These are phyloP conservation scores for Leishmania braziliensis DNA, from an alignment of 208 protist genomes.

Conservation along the genomic window DNA sequence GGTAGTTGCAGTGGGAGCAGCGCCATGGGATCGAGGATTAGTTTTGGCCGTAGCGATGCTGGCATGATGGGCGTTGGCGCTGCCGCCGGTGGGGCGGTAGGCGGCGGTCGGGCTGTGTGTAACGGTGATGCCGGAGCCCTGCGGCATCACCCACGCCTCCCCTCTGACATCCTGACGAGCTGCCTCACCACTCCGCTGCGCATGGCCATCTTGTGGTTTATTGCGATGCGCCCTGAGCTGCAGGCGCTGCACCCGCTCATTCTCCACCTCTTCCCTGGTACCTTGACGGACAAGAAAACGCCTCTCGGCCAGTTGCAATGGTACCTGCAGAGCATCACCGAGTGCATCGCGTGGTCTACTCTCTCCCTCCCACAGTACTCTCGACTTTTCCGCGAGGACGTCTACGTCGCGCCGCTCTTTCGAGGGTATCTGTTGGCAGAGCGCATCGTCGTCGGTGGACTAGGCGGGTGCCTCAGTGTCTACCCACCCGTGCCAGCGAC, in stretches of 20 bases:
- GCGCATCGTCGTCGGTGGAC: conserved; percentile 91
- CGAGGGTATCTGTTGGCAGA: conserved; percentile 98
- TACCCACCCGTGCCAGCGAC: conserved; percentile 93
- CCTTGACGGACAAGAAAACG: conserved; percentile 91
- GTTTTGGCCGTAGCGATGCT: conserved; percentile 3
- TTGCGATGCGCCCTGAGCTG: conserved; percentile 55
- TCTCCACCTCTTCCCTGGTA: conserved; percentile 75
- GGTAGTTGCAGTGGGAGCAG: conserved; percentile 11
- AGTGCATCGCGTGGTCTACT: conserved; percentile 98
- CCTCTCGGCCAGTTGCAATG: conserved; percentile 98
- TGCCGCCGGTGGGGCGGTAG: neutral
- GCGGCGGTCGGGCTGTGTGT: neutral
- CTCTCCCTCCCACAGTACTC: conserved; percentile 81
- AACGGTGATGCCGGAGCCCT: conserved; percentile 19
- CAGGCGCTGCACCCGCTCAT: conserved; percentile 73
- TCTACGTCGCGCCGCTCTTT: conserved; percentile 97
- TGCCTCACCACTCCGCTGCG: conserved; percentile 98
- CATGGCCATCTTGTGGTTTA: conserved; percentile 96
- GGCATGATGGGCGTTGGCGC: conserved; percentile 5
- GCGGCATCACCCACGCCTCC: conserved; percentile 68
- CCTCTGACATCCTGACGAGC: conserved; percentile 97
- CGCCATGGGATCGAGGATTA: neutral
- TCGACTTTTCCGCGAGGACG: conserved; percentile 92
- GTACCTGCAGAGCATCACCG: conserved; percentile 98
- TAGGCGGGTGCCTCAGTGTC: conserved; percentile 93